These are phyloP conservation scores for Inosperma sp. DNA, from an alignment of 768 basidiomycete genomes.

Conservation along the genomic window DNA sequence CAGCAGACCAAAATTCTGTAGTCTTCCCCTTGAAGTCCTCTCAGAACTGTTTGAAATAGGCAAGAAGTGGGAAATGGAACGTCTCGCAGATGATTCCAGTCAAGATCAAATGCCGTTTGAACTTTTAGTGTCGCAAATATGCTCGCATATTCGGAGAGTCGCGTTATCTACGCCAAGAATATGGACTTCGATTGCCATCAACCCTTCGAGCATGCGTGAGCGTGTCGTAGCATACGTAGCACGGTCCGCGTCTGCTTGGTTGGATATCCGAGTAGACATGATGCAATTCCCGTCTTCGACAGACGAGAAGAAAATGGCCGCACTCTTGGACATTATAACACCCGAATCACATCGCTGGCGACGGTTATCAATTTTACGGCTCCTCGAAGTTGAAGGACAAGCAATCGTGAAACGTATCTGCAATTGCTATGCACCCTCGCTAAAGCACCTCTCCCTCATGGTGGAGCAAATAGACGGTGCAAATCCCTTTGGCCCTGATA, in stretches of 20 bases:
- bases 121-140: conserved; percentile 37
- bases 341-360: conserved; percentile 34
- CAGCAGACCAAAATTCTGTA: conserved; percentile 13
- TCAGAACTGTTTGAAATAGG: conserved; percentile 30
- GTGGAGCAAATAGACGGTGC: conserved; percentile 29
- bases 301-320: conserved; percentile 15
- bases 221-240: conserved; percentile 28
- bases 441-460: conserved; percentile 38
- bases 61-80: conserved; percentile 21
- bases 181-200: conserved; percentile 38
- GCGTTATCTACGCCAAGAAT: conserved; percentile 35
- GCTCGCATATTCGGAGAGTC: conserved; percentile 34
- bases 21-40: conserved; percentile 31
- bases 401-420: conserved; percentile 30
- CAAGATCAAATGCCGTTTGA: conserved; percentile 29
- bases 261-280: conserved; percentile 33
- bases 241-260: conserved; percentile 29
- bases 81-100: conserved; percentile 3
- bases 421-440: conserved; percentile 25
- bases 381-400: conserved; percentile 21
- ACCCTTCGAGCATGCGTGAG: conserved; percentile 16
- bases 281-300: not conserved
- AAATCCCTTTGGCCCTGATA: conserved; percentile 13
- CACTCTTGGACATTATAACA: conserved; percentile 30
- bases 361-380: conserved; percentile 29